Base-by-base conservation (phyloP, 148 eudicot species). In the Persicaria maculosa region DNA sequence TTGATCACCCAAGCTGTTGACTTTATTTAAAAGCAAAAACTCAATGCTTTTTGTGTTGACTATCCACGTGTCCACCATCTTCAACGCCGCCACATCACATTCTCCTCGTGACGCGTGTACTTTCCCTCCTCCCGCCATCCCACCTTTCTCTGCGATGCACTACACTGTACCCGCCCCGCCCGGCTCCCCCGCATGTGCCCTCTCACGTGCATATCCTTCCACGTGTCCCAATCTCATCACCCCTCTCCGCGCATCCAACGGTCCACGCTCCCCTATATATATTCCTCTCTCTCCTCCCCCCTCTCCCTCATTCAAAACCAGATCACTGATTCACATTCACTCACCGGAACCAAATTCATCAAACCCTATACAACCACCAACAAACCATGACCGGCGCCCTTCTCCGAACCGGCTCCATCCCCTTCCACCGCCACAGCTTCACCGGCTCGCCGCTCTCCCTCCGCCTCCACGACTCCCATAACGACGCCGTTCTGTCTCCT, bases 381-480 rank as follows among this genome's bases (percentile, higher is more conserved):
- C 19, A 10, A 67, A 40, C 64, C 53, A 89, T 91, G 97, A 76
- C 79, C 77, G 62, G 91, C 14, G 50, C 81, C 19, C 80, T 90
- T 46, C 50, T 79, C 44, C 85, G 97, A 76, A 81, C 91, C 76
- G 84, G 81, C 50, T 88, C 96, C 14, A 22, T 75, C 57, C 84
- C 85, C 86, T 79, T 80, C 22, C 87, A 71, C 0, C 44, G 55
- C 52, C 36, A 68, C 9, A 68, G 47, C 53, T 74, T 53, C 3
- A 57, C 83, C 79, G 70, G 74, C 68, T 74, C 83, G 75, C 36
- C 25, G 17, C 10, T 68, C 65, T 70, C 78, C 31, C 22, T 15
- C 52, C 36, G 11, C 7, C 25, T n/a, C 48, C 44, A 45, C 72
- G 20, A 9, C 72, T 69, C 36, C 19, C 6, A 11, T 16, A 64